Base-by-base conservation (phyloP, 106 monocot species). In the Dioscorea dumetorum region DNA sequence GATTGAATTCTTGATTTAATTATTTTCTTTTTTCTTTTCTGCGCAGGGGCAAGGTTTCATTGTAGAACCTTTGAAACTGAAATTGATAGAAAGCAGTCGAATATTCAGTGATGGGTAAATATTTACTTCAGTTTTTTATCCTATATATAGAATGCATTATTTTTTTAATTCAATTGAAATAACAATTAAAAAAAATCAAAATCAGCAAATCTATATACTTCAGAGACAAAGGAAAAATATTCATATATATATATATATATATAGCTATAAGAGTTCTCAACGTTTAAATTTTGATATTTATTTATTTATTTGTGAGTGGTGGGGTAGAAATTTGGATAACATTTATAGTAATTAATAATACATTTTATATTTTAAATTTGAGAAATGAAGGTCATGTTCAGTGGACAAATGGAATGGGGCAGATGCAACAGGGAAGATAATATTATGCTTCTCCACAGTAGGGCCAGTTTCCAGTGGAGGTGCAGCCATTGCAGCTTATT, bases 1-100 rank as follows among this genome's bases (percentile, higher is more conserved):
- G 28, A 28, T 28, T 28, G 28, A 28, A 28, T 28, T 28, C 1
- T 28, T 28, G 28, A 28, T 28, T 28, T 41, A 6, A 8, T 41
- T 24, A 24, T 49, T 33, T 10, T n/a, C 31, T n/a, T 31, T 3
- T 9, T 53, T 6, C 1, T 50, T 59, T 18, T 24, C 3, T 58
- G 59, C 3, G 20, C 73, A 91, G 91, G 91, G 91, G 23, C 73
- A 82, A 75, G 68, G 91, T 21, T 88, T 91, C 63, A 63, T 74
- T 32, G 31, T 12, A 2, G 67, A 61, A 21, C 59, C 70, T 69
- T 73, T 82, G 73, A 79, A 73, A 49, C 75, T 51, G 79, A 67
- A 64, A 54, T 71, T 91, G 64, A 35, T 82, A 8, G 80, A 85
- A 18, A 73, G 82, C 58, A 65, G 48, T 48, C 63, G 35, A 59